Conservation (phyloP, 2,329 filamentous ascomycete species). For the Talaromyces sp. region DNA sequence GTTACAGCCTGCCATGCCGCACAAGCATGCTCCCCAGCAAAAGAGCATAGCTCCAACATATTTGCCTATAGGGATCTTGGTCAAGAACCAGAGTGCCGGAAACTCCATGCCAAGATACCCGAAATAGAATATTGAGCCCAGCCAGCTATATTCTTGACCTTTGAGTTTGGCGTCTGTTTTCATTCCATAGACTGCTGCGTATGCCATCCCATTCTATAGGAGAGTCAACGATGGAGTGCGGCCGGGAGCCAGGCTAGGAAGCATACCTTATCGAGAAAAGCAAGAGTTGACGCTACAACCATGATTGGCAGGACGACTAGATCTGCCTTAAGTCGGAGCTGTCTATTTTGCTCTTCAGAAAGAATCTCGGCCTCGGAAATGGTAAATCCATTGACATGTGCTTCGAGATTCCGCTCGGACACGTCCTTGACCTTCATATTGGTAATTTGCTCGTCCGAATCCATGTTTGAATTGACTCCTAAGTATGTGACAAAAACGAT, state of each 20-base stretch:
- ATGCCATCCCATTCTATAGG: neutral
- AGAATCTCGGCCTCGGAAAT: neutral
- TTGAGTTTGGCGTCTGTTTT: neutral
- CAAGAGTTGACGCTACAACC: neutral
- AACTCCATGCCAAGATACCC: constrained; percentile 3
- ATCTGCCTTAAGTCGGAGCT: neutral
- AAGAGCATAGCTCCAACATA: constrained; percentile 9
- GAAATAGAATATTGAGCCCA: constrained; percentile 7
- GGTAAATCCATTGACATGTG: neutral
- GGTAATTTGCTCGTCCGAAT: neutral
- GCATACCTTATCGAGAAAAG: constrained; percentile 7
- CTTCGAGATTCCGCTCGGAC: neutral
- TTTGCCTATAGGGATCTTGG: constrained; percentile 10
- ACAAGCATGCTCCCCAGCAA: constrained; percentile 6
- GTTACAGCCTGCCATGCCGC: neutral
- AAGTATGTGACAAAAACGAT: neutral
- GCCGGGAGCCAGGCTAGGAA: neutral
- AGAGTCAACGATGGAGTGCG: neutral
- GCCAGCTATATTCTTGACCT: constrained; percentile 11
- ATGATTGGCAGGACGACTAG: neutral
- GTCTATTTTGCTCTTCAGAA: neutral
- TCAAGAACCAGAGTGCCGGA: constrained; percentile 3
- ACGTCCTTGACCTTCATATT: neutral
- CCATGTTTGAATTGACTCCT: neutral
- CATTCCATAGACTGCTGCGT: constrained; percentile 8